Evolutionary conservation across 2,329 filamentous ascomycete genomes (phyloP).

Genomic region (Alternaria dauci): DNA sequence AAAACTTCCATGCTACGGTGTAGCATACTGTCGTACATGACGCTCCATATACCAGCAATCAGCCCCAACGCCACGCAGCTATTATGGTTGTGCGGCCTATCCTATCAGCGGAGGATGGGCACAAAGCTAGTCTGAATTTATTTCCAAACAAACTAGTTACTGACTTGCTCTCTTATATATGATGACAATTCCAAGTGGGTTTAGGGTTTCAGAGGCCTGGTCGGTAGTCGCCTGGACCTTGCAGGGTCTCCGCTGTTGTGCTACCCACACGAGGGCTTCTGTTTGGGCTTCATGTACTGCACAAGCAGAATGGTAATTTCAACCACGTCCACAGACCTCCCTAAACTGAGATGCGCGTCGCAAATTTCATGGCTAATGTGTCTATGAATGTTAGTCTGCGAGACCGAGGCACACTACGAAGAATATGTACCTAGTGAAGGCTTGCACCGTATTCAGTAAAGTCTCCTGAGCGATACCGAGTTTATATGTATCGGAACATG

Average conservation of each 20-base stretch:
- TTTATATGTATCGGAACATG: conserved; percentile 74
- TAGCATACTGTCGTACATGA: neutral
- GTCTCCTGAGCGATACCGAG: neutral
- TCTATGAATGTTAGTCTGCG: neutral
- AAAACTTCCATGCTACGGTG: neutral
- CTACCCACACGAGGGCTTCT: neutral
- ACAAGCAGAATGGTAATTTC: neutral
- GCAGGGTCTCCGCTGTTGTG: neutral
- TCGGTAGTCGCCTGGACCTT: neutral
- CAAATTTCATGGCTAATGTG: neutral
- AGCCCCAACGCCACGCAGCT: neutral
- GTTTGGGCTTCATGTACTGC: neutral
- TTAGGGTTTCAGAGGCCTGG: neutral
- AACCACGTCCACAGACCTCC: neutral
- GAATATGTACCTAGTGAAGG: neutral
- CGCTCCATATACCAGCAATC: neutral
- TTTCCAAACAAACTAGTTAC: neutral
- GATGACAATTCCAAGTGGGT: neutral
- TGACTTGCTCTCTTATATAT: neutral
- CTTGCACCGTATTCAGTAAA: neutral
- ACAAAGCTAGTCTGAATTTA: neutral
- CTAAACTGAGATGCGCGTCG: neutral
- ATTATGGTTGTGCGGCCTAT: neutral
- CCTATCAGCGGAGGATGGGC: neutral
- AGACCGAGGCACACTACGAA: neutral